phyloP scores from a whole-genome alignment of 176 grass and related monocot genomes.

The Aegilops speltoides region DNA sequence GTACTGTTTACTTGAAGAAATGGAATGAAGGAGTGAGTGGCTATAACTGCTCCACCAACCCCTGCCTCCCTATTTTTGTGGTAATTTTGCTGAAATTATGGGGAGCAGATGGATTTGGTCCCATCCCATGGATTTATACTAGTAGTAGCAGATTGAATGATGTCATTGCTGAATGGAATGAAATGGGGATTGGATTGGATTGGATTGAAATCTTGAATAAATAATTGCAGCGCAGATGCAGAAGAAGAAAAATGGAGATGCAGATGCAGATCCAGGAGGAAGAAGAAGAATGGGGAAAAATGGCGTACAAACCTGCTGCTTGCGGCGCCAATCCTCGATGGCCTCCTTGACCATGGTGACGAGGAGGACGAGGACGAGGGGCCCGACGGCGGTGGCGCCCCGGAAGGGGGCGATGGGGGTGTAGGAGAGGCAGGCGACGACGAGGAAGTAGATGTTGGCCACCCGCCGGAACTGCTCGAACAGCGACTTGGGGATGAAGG shows the following conservation, averaged over 20 bases:
- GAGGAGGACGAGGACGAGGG: conserved; percentile 51
- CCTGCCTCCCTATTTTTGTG: background rate
- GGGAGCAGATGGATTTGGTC: background rate
- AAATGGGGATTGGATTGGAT: background rate
- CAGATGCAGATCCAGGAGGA: background rate
- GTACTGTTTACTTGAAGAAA: background rate
- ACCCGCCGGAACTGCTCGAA: conserved; percentile 96
- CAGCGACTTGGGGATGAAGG: conserved; percentile 79
- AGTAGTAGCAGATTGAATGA: background rate
- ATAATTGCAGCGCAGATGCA: background rate
- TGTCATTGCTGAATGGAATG: background rate
- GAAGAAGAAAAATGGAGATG: background rate
- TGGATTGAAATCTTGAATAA: background rate
- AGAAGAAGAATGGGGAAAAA: background rate
- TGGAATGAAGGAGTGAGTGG: background rate
- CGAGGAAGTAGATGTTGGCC: conserved; percentile 89
- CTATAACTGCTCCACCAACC: background rate
- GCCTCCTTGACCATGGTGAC: conserved; percentile 91
- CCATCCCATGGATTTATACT: background rate
- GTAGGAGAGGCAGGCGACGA: conserved; percentile 44
- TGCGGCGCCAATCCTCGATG: conserved; percentile 67
- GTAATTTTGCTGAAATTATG: background rate
- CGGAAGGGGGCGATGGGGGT: conserved; percentile 50
- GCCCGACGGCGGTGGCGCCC: conserved; percentile 28
- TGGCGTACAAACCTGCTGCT: conserved; percentile 53